These are phyloP conservation scores for Fraxinus platypoda DNA, from an alignment of 305 asterid species.

Conservation along the genomic window DNA sequence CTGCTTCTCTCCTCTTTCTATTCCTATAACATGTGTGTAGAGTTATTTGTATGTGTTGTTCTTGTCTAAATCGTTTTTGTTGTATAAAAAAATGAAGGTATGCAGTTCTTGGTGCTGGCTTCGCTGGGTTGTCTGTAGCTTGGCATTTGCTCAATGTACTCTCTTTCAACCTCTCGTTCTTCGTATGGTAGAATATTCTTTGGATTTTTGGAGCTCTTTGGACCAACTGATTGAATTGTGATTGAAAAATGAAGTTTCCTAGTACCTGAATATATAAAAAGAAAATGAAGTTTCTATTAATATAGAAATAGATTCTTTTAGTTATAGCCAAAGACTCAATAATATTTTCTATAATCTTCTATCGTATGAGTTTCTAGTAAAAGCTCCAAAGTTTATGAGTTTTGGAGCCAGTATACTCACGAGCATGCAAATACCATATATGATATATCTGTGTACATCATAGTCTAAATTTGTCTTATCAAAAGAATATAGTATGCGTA, in stretches of 20 bases:
- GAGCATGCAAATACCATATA: not conserved
- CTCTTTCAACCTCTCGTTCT: conserved; percentile 16
- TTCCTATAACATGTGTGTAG: not conserved
- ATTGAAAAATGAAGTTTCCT: not conserved
- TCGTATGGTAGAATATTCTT: not conserved
- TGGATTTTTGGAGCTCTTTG: not conserved
- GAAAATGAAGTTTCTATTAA: not conserved
- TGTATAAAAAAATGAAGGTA: conserved; percentile 39
- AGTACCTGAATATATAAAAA: not conserved
- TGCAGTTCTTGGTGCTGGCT: conserved; percentile 99
- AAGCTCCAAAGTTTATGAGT: not conserved
- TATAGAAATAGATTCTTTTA: not conserved
- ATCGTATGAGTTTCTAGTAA: not conserved
- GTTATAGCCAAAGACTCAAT: not conserved
- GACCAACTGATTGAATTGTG: not conserved
- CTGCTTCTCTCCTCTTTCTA: not conserved
- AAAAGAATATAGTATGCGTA: not conserved
- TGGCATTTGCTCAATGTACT: conserved; percentile 89
- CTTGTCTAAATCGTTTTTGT: not conserved
- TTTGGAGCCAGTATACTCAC: not conserved
- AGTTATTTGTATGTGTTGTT: not conserved
- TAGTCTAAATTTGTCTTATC: not conserved
- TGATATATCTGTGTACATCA: not conserved
- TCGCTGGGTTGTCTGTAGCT: conserved; percentile 91
- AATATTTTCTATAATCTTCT: not conserved